These are phyloP conservation scores for Talaromyces piceae DNA, from an alignment of 2,329 filamentous ascomycete genomes.

Conservation along the genomic window DNA sequence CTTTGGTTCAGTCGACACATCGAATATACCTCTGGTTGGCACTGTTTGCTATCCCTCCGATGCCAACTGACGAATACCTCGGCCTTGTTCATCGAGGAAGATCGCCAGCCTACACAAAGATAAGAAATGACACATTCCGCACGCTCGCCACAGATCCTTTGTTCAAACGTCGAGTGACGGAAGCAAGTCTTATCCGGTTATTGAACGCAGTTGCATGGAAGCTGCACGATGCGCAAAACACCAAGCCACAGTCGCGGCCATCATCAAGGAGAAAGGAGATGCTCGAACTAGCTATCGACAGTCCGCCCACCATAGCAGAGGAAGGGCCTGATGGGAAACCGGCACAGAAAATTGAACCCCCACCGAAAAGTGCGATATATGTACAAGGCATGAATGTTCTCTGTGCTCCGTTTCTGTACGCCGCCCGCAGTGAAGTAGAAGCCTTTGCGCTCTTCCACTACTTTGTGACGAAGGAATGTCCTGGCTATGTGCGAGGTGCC, in stretches of 20 bases:
- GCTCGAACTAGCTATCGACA: constrained; percentile 33
- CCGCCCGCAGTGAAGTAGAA: constrained; percentile 86
- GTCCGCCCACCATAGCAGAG: constrained; percentile 31
- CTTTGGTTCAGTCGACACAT: constrained; percentile 63
- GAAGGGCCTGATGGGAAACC: constrained; percentile 40
- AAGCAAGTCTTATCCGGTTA: constrained; percentile 87
- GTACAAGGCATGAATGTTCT: constrained; percentile 99
- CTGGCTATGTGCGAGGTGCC: constrained; percentile 86
- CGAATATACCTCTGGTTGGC: constrained; percentile 96
- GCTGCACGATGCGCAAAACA: constrained; percentile 64
- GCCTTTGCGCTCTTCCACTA: constrained; percentile 87
- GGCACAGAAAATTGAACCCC: constrained; percentile 41
- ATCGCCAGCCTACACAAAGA: constrained; percentile 92
- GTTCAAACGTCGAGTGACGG: constrained; percentile 88
- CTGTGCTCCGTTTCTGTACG: constrained; percentile 90
- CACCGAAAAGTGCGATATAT: constrained; percentile 70
- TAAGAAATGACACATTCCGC: constrained; percentile 96
- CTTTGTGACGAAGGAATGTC: constrained; percentile 79
- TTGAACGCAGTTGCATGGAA: constrained; percentile 95
- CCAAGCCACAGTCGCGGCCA: constrained; percentile 26
- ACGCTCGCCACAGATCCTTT: constrained; percentile 95
- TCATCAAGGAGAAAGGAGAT: constrained; percentile 42
- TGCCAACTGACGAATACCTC: constrained; percentile 83
- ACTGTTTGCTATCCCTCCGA: constrained; percentile 76
- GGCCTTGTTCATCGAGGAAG: constrained; percentile 84